Conservation (phyloP, 139 green algal species). For the Eudorina sp. region DNA sequence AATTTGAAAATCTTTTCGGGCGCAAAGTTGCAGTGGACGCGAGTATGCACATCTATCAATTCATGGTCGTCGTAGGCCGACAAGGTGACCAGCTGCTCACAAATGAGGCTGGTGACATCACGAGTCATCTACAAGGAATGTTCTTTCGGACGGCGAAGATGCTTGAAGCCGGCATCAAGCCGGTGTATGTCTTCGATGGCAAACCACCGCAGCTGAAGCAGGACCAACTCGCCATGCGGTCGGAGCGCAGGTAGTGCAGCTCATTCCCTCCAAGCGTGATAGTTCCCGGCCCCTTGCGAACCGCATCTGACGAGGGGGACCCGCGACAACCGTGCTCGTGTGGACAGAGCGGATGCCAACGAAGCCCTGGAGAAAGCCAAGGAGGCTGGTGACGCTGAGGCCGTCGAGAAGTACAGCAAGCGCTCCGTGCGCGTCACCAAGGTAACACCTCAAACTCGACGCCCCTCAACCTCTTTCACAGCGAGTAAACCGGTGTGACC, state of each 20-base stretch:
- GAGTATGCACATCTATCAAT: conserved; percentile 99
- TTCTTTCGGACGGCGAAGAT: conserved; percentile 96
- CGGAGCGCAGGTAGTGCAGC: conserved; percentile 22
- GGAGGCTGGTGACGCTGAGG: conserved; percentile 87
- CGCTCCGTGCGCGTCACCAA: conserved; percentile 81
- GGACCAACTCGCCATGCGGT: conserved; percentile 81
- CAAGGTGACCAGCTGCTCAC: conserved; percentile 84
- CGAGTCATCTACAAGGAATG: conserved; percentile 93
- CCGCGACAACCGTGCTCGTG: background rate
- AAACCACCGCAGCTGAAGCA: conserved; percentile 95
- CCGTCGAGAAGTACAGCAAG: conserved; percentile 97
- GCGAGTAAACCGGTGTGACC: no score
- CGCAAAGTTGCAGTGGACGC: conserved; percentile 97
- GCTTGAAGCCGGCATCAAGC: conserved; percentile 95
- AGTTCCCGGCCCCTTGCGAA: background rate
- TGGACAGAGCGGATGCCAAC: conserved; percentile 59
- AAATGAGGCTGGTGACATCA: conserved; percentile 95
- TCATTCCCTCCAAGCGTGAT: background rate
- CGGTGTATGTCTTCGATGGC: conserved; percentile 99
- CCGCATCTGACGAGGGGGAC: background rate
- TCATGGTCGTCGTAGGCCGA: conserved; percentile 86
- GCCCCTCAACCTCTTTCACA: no score
- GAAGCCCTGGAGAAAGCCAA: conserved; percentile 77
- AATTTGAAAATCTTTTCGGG: conserved; percentile 98
- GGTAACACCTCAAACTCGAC: no score